phyloP scores from a whole-genome alignment of 2,329 filamentous ascomycete species.

The Paecilomyces fulvus region DNA sequence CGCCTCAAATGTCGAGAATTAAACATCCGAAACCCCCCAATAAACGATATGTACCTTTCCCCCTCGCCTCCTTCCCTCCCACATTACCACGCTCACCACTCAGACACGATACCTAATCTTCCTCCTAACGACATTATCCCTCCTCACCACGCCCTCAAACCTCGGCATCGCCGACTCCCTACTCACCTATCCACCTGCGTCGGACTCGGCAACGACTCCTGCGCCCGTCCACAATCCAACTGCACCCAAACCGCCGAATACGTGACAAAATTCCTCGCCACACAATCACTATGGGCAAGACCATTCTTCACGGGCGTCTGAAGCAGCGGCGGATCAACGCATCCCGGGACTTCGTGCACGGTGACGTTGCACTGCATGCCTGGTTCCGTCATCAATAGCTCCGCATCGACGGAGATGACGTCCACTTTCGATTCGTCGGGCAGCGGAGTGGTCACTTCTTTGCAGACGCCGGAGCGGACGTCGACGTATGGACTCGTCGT shows the following conservation, averaged over 20 bases:
- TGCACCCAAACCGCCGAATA: conserved; percentile 23
- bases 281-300: conserved; percentile 18
- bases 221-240: conserved; percentile 17
- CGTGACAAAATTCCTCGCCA: conserved; percentile 12
- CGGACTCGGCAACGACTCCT: conserved; percentile 1
- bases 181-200: neutral
- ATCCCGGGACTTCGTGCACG: conserved; percentile 24
- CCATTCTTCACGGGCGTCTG: conserved; percentile 12
- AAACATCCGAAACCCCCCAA: neutral
- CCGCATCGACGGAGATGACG: conserved; percentile 19
- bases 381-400: conserved; percentile 10
- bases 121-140: neutral
- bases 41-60: neutral
- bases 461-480: conserved; percentile 15
- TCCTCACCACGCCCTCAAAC: neutral
- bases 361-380: conserved; percentile 21
- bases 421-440: conserved; percentile 15
- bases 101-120: neutral
- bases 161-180: neutral
- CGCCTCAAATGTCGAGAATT: neutral
- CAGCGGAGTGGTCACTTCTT: conserved; percentile 17
- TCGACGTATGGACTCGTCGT: conserved; percentile 13
- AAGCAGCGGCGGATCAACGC: conserved; percentile 21
- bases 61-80: neutral
- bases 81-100: neutral